These are phyloP conservation scores for Carex sylvatica DNA, from an alignment of 202 grass and related monocot species.

Conservation along the genomic window DNA sequence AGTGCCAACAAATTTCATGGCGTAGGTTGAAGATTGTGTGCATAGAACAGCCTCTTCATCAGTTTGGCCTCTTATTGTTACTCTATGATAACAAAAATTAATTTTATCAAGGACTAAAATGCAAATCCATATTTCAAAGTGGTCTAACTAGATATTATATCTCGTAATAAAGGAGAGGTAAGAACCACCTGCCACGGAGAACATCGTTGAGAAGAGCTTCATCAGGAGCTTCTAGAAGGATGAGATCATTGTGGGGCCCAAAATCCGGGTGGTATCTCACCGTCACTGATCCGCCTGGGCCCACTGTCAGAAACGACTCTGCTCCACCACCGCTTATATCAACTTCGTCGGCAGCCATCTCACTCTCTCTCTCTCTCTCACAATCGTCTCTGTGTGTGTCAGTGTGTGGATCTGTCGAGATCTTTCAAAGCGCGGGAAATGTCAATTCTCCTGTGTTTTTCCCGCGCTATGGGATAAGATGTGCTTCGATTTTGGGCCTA, in stretches of 20 bases:
- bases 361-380: not conserved
- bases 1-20: constrained; percentile 94
- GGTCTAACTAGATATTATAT: not conserved
- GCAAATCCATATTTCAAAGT: not conserved
- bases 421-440: not conserved
- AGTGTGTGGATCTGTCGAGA: not conserved
- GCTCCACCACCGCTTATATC: constrained; percentile 45
- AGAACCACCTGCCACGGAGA: constrained; percentile 55
- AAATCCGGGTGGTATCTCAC: constrained; percentile 75
- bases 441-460: not conserved
- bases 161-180: not conserved
- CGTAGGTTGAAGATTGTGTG: constrained; percentile 73
- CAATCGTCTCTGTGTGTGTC: not conserved
- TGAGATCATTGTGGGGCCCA: constrained; percentile 57
- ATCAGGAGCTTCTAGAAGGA: constrained; percentile 77
- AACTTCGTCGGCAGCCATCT: constrained; percentile 22
- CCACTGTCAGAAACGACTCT: constrained; percentile 47
- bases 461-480: not conserved
- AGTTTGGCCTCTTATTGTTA: constrained; percentile 53
- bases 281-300: constrained; percentile 40
- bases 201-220: constrained; percentile 60
- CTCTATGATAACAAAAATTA: constrained; percentile 19
- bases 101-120: not conserved
- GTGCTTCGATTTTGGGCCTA: not conserved
- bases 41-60: constrained; percentile 95